These are phyloP conservation scores for Torulaspora globosa DNA, from an alignment of 1,139 yeast species.

Conservation along the genomic window DNA sequence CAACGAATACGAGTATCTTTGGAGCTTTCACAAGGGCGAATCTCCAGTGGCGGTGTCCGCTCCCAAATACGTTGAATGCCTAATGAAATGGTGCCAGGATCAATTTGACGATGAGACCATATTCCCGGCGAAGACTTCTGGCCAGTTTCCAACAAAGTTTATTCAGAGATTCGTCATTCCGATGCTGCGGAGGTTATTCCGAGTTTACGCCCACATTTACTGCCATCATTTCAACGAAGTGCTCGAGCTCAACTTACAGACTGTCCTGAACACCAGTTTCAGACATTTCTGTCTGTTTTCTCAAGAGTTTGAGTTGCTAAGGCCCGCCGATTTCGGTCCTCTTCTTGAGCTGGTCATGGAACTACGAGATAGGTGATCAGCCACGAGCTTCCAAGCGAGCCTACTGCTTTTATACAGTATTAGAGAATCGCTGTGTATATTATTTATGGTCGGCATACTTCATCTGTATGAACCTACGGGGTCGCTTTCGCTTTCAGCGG, in stretches of 20 bases:
- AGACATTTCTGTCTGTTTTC: conserved; percentile 90
- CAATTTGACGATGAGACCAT: conserved; percentile 83
- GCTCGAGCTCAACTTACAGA: conserved; percentile 84
- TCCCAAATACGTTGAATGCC: conserved; percentile 86
- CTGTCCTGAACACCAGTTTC: conserved; percentile 87
- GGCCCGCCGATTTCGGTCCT: conserved; percentile 85
- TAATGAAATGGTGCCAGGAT: conserved; percentile 92
- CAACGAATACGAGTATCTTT: conserved; percentile 89
- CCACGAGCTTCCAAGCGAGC: background rate
- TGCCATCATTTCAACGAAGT: conserved; percentile 97
- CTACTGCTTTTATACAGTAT: background rate
- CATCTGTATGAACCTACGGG: background rate
- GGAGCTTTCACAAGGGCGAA: conserved; percentile 56
- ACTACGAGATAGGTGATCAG: conserved; percentile 35
- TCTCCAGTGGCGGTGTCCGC: conserved; percentile 80
- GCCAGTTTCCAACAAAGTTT: conserved; percentile 72
- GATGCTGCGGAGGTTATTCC: conserved; percentile 80
- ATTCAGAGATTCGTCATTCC: conserved; percentile 70
- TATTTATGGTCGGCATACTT: background rate
- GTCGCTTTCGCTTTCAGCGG: background rate
- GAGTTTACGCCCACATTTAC: conserved; percentile 97
- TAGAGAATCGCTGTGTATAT: conserved; percentile 1
- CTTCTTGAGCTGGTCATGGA: conserved; percentile 78
- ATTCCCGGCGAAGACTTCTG: conserved; percentile 87
- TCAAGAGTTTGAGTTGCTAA: conserved; percentile 73